Percentiles rank a stretch among this genome's conserved stretches.
Conservation (phyloP, 2,329 filamentous ascomycete species). For the Neonectria hederae region DNA sequence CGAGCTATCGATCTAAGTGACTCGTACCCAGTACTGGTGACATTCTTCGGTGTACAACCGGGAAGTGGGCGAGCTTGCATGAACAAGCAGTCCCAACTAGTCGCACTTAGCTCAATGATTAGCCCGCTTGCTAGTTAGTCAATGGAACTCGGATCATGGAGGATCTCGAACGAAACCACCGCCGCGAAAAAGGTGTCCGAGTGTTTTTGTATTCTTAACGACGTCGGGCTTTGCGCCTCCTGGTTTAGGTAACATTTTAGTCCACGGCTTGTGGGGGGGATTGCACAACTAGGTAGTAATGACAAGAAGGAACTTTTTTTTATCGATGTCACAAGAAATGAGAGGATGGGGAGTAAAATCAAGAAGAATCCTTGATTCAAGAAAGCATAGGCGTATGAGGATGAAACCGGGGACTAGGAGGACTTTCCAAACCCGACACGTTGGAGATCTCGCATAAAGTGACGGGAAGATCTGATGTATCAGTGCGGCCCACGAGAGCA, state of each 20-base stretch:
- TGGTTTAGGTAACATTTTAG: neutral
- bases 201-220: neutral
- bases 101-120: neutral
- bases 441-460: conserved; percentile 34
- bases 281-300: neutral
- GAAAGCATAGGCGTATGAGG: neutral
- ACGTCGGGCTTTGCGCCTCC: neutral
- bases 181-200: neutral
- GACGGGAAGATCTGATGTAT: conserved; percentile 38
- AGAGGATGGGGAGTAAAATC: neutral
- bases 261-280: neutral
- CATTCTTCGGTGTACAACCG: neutral
- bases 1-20: neutral
- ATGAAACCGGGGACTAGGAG: neutral
- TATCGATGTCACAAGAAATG: neutral
- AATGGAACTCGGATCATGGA: conserved; percentile 2
- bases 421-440: conserved; percentile 25
- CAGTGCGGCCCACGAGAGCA: conserved; percentile 27
- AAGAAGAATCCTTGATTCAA: neutral
- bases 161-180: conserved; percentile 7
- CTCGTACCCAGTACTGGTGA: neutral
- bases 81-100: neutral
- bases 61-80: conserved; percentile 6
- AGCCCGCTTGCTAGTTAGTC: neutral
- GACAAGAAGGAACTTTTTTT: too few relatives aligned